Evolutionary conservation across 75 land plant genomes (phyloP).

Genomic region (Picea glauca): DNA sequence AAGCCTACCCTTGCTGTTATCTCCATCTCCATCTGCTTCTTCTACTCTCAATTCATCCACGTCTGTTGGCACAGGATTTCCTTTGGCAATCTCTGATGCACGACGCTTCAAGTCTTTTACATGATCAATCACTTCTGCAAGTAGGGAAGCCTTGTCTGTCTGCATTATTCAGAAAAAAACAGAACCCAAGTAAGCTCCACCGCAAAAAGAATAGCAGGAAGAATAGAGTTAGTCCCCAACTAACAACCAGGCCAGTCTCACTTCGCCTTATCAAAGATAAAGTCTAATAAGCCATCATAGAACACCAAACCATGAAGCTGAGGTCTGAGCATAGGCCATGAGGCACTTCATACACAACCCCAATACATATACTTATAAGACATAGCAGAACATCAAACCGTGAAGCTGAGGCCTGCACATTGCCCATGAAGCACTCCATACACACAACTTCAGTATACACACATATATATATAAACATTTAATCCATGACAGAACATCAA

Average conservation of each 20-base stretch:
- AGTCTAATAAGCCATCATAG: not conserved
- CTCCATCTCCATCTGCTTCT: slow-evolving; percentile 20
- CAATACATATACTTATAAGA: too few relatives aligned
- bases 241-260: not conserved
- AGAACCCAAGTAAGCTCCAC: not conserved
- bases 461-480: too few relatives aligned
- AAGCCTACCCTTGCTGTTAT: slow-evolving; percentile 4
- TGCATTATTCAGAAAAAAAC: slow-evolving; percentile 13
- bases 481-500: too few relatives aligned
- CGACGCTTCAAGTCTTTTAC: slow-evolving; percentile 56
- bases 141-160: slow-evolving; percentile 86
- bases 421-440: too few relatives aligned
- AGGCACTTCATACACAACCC: too few relatives aligned
- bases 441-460: too few relatives aligned
- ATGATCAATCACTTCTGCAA: slow-evolving; percentile 75
- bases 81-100: slow-evolving; percentile 52
- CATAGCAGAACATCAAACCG: not conserved
- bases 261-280: not conserved
- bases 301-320: too few relatives aligned
- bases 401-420: not conserved
- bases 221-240: not conserved
- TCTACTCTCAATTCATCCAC: slow-evolving; percentile 63
- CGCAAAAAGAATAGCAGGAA: not conserved
- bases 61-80: slow-evolving; percentile 58
- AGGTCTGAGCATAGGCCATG: too few relatives aligned